Conservation (phyloP, 2,329 filamentous ascomycete species). For the Arthroderma uncinatum region DNA sequence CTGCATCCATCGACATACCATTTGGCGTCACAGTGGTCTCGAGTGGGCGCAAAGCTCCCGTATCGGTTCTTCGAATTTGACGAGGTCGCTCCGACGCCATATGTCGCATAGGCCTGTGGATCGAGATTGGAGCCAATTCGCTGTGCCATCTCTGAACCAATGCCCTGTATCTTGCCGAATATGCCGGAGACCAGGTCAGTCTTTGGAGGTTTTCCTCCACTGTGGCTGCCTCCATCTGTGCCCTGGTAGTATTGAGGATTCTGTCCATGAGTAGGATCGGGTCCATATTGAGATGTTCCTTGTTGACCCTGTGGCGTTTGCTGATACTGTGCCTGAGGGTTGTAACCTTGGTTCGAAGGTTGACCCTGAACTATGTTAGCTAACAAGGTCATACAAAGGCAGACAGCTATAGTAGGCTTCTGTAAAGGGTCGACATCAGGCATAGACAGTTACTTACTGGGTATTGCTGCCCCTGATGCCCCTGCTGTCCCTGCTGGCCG, state of each 20-base stretch:
- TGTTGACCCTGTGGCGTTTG: conserved; percentile 8
- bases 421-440: too few relatives aligned
- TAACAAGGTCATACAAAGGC: not conserved
- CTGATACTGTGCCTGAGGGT: conserved; percentile 1
- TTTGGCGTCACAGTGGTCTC: conserved; percentile 75
- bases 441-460: not conserved
- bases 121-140: conserved; percentile 38
- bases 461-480: conserved; percentile 15
- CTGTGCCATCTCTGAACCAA: conserved; percentile 42
- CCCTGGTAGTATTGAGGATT: conserved; percentile 20
- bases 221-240: conserved; percentile 12
- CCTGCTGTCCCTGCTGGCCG: conserved; percentile 5
- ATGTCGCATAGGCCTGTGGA: conserved; percentile 39
- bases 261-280: conserved; percentile 20
- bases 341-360: conserved; percentile 12
- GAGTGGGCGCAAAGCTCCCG: conserved; percentile 80
- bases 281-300: conserved; percentile 13
- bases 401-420: not conserved
- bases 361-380: conserved; percentile 14
- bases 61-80: conserved; percentile 67
- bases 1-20: conserved; percentile 96
- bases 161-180: conserved; percentile 46
- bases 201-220: conserved; percentile 25
- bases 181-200: conserved; percentile 35
- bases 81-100: conserved; percentile 35